These are phyloP conservation scores for Skeletonema menzelii DNA, from an alignment of 108 stramenopile genomes.

Conservation along the genomic window DNA sequence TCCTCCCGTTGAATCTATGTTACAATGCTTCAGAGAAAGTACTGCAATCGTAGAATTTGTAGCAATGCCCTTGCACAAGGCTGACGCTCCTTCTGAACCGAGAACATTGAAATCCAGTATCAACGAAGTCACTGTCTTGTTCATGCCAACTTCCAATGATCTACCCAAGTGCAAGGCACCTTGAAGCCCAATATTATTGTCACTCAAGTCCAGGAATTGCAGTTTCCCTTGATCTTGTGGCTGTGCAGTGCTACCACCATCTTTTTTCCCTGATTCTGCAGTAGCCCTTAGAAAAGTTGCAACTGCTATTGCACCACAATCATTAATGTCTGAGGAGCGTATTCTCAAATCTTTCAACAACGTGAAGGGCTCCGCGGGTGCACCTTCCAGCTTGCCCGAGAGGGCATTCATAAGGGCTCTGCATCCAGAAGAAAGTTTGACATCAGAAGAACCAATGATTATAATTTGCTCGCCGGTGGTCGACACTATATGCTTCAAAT, in stretches of 20 bases:
- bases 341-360: conserved; percentile 50
- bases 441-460: conserved; percentile 6
- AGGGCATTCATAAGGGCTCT: conserved; percentile 53
- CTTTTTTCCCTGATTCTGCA: conserved; percentile 14
- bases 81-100: conserved; percentile 38
- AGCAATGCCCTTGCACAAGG: conserved; percentile 57
- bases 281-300: conserved; percentile 49
- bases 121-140: conserved; percentile 46
- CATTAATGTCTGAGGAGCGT: conserved; percentile 40
- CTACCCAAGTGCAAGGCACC: conserved; percentile 54
- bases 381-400: conserved; percentile 29
- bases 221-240: conserved; percentile 46
- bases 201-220: conserved; percentile 50
- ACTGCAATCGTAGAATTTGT: conserved; percentile 60
- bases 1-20: conserved; percentile 33
- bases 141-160: conserved; percentile 45
- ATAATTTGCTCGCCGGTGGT: conserved; percentile 42
- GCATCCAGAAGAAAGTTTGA: conserved; percentile 47
- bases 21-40: conserved; percentile 51
- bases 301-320: conserved; percentile 53
- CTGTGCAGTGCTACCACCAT: background rate
- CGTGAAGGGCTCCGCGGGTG: conserved; percentile 26
- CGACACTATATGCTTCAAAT: conserved; percentile 2
- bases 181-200: conserved; percentile 42
- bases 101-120: conserved; percentile 61